A percentile compares a stretch with the other conserved stretches of the same genome.
phyloP scores from a whole-genome alignment of 371 early-diverging fungal genomes.

The Rhizomucor pusillus region DNA sequence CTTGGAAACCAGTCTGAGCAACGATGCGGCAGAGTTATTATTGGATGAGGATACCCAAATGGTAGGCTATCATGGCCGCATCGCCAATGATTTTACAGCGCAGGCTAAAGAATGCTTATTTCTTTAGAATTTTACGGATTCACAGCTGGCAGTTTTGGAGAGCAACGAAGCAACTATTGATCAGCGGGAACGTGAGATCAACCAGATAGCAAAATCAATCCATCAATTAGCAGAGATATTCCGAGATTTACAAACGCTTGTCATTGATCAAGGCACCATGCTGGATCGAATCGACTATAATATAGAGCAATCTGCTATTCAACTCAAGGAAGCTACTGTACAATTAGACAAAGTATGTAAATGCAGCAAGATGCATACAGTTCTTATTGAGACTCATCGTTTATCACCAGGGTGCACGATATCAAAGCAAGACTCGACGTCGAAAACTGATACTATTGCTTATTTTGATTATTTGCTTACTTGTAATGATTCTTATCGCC shows the following conservation, averaged over 20 bases:
- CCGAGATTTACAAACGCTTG: conserved; percentile 87
- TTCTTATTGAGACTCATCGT: not conserved
- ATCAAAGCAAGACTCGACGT: conserved; percentile 65
- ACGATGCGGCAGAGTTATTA: conserved; percentile 44
- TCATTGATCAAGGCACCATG: conserved; percentile 96
- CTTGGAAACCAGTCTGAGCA: conserved; percentile 32
- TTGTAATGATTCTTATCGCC: conserved; percentile 64
- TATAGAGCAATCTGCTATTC: conserved; percentile 79
- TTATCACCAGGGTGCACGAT: conserved; percentile 48
- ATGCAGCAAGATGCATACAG: not conserved
- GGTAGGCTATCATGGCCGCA: conserved; percentile 15
- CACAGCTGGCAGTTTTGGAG: conserved; percentile 76
- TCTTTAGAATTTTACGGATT: conserved; percentile 79
- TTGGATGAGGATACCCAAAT: conserved; percentile 48
- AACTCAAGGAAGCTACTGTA: conserved; percentile 80
- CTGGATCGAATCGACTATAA: conserved; percentile 98
- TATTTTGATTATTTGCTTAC: conserved; percentile 54
- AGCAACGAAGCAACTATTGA: conserved; percentile 69
- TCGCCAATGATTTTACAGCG: not conserved
- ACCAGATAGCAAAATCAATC: conserved; percentile 91
- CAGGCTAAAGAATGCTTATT: not conserved
- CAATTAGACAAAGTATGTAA: conserved; percentile 76
- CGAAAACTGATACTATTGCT: conserved; percentile 64
- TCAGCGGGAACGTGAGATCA: conserved; percentile 89
- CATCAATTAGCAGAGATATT: conserved; percentile 89